Percentiles rank a stretch among this genome's conserved stretches.
Conservation (phyloP, 257 asterid species). For the Leptodermis oblonga region DNA sequence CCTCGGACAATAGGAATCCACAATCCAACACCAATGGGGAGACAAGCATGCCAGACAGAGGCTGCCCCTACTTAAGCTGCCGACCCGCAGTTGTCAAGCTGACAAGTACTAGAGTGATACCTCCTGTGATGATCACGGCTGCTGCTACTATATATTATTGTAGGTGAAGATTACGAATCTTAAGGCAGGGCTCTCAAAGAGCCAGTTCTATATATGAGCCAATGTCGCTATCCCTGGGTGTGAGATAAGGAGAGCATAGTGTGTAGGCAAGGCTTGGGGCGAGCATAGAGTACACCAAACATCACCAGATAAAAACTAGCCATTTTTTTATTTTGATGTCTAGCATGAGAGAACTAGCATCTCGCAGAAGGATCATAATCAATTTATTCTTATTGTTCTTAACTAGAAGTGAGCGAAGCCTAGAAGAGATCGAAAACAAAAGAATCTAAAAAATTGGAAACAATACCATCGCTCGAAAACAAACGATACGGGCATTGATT, state of each 20-base stretch:
- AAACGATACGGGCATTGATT: too few relatives aligned
- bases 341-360: too few relatives aligned
- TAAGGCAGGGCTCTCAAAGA: constrained; percentile 15
- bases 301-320: constrained; percentile 42
- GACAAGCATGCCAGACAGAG: constrained; percentile 70
- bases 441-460: too few relatives aligned
- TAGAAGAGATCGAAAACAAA: too few relatives aligned
- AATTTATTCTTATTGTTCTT: too few relatives aligned
- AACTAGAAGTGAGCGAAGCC: too few relatives aligned
- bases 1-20: constrained; percentile 19
- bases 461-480: too few relatives aligned
- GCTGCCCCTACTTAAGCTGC: too few relatives aligned
- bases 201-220: constrained; percentile 35
- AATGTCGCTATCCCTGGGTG: constrained; percentile 39
- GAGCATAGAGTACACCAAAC: constrained; percentile 69
- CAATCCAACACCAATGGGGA: constrained; percentile 46
- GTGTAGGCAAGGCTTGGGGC: constrained; percentile 57
- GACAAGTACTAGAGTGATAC: constrained; percentile 29
- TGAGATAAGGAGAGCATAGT: constrained; percentile 38
- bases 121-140: constrained; percentile 22
- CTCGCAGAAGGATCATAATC: too few relatives aligned
- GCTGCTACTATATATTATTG: background rate
- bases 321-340: too few relatives aligned
- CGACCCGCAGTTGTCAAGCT: constrained; percentile 12
- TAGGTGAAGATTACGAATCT: constrained; percentile 10